Conservation (phyloP, 768 basidiomycete genomes). For the Kwoniella europaea region DNA sequence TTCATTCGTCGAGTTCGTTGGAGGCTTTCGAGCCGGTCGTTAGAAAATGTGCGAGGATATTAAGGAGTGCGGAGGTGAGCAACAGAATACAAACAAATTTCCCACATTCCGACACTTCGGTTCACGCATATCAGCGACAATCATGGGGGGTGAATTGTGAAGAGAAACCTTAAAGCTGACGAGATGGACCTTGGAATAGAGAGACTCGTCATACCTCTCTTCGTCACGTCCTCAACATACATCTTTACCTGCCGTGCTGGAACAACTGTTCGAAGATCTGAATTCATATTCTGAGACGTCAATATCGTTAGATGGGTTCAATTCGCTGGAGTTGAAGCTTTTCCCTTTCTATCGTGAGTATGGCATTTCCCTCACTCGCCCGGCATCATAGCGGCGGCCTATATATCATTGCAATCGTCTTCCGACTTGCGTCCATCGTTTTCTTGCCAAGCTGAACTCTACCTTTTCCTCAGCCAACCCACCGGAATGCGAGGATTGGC, state of each 20-base stretch:
- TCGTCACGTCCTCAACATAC: constrained; percentile 67
- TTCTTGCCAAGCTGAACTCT: background rate
- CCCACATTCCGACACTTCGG: too few relatives aligned
- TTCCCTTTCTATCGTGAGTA: constrained; percentile 81
- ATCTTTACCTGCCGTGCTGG: constrained; percentile 79
- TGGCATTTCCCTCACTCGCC: too few relatives aligned
- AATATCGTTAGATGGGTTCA: constrained; percentile 84
- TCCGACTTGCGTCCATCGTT: too few relatives aligned
- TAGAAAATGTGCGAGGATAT: constrained; percentile 87
- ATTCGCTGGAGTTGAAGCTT: constrained; percentile 92
- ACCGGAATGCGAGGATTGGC: constrained; percentile 86
- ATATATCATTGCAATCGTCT: too few relatives aligned
- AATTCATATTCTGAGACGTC: constrained; percentile 97
- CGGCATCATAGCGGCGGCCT: too few relatives aligned
- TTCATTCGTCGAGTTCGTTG: constrained; percentile 84
- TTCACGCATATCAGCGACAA: too few relatives aligned
- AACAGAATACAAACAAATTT: too few relatives aligned
- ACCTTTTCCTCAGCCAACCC: constrained; percentile 68
- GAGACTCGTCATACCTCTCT: constrained; percentile 88
- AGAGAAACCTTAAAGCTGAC: constrained; percentile 1
- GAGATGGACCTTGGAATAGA: constrained; percentile 60
- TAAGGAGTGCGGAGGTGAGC: constrained; percentile 84
- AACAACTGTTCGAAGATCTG: constrained; percentile 94
- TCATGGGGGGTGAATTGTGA: too few relatives aligned
- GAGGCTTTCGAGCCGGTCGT: constrained; percentile 96